Evolutionary conservation across 1,139 yeast species (phyloP), one percentile per base, ranked within the genome.

Genomic region (Meyerozyma sp.): DNA sequence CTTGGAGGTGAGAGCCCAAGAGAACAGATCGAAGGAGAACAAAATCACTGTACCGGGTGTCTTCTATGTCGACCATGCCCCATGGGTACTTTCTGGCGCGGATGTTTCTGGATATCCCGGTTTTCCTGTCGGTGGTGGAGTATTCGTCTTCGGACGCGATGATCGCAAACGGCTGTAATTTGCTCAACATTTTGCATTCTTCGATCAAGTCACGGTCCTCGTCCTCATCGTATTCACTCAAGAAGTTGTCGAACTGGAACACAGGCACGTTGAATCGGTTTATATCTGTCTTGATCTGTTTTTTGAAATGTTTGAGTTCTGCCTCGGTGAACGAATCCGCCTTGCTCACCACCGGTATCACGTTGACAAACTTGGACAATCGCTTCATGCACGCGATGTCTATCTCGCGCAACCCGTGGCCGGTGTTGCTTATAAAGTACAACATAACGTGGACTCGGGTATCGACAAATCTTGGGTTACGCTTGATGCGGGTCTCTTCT

Each of bases 61-160:
- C 94, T 57, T 88, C 91, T 41, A 79, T 73, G 59, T 91, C 95
- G 41, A 93, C 82, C 44, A 81, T 65, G 0, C 98, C 98, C 98
- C 98, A 93, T 16, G 97, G 96, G 61, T 91, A 93, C 61, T 82
- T 79, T 62, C 98, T 79, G 7, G 89, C 96, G 50, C 91, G 80
- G 39, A 85, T 76, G 40, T 73, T 61, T 40, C 54, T 61, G n/a
- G 62, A 45, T 48, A 75, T 72, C 9, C 91, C 93, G 20, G 81
- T 73, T 25, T 58, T 61, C 11, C 75, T 63, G 54, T 84, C 90
- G 41, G 56, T 61, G 39, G 71, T 61, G 53, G 79, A 84, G 49
- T 63, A 69, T 32, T 72, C 72, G 10, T 60, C 66, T 57, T 78
- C 81, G 3, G 95, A 84, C 6, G 96, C 86, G 53, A 91, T 84